phyloP scores from a whole-genome alignment of 2,329 filamentous ascomycete genomes.

The Fusarium fujikuroi region DNA sequence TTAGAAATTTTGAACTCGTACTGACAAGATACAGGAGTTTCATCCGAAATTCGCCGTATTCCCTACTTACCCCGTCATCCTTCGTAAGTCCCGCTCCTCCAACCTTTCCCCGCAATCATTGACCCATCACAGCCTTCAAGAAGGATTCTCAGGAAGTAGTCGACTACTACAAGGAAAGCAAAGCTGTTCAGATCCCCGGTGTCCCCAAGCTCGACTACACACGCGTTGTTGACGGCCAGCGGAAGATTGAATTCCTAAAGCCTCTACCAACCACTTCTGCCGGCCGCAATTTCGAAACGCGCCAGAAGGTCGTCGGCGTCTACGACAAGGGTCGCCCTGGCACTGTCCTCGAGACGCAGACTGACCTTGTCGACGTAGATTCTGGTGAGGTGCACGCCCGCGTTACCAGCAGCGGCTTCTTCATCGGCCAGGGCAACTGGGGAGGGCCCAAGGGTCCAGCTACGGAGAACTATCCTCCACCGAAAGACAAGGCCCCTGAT shows the following conservation, averaged over 20 bases:
- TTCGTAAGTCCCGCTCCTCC: slow-evolving; percentile 26
- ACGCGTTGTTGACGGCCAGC: slow-evolving; percentile 55
- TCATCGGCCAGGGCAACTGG: slow-evolving; percentile 59
- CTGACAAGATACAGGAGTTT: slow-evolving; percentile 54
- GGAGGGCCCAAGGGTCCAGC: slow-evolving; percentile 54
- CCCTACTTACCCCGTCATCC: slow-evolving; percentile 59
- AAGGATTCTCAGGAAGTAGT: slow-evolving; percentile 57
- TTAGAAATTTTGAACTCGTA: slow-evolving; percentile 53
- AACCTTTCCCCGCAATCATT: neutral
- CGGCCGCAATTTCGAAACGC: slow-evolving; percentile 53
- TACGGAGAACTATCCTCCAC: slow-evolving; percentile 46
- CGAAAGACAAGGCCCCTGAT: slow-evolving; percentile 50
- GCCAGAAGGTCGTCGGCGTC: slow-evolving; percentile 54
- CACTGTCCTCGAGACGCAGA: slow-evolving; percentile 52
- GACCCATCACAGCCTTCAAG: slow-evolving; percentile 51
- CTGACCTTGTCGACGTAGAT: slow-evolving; percentile 52
- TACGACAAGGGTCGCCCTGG: slow-evolving; percentile 53
- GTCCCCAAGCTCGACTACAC: slow-evolving; percentile 54
- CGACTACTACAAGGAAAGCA: slow-evolving; percentile 52
- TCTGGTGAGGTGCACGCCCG: slow-evolving; percentile 52
- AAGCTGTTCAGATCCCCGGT: slow-evolving; percentile 51
- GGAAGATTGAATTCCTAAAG: slow-evolving; percentile 52
- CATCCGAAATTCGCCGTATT: slow-evolving; percentile 57
- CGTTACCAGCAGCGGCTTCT: slow-evolving; percentile 54
- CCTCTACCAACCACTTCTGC: slow-evolving; percentile 51